These are phyloP conservation scores for Fraxinus greggii DNA, from an alignment of 305 asterid species.

Conservation along the genomic window DNA sequence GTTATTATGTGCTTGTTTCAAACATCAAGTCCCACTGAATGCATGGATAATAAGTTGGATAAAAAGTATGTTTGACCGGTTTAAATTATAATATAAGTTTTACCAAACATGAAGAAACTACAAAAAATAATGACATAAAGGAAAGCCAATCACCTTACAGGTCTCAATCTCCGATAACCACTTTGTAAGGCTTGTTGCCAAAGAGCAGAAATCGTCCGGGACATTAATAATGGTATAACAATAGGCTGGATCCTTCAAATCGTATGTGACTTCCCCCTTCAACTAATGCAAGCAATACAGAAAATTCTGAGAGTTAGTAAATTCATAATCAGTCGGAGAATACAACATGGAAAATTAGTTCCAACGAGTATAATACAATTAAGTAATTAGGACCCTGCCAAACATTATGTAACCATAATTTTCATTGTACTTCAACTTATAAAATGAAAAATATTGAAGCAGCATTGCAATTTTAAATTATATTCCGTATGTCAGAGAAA, in stretches of 20 bases:
- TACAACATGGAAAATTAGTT: neutral
- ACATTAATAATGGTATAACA: slow-evolving; percentile 56
- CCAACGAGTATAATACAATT: neutral
- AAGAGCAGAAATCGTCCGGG: slow-evolving; percentile 76
- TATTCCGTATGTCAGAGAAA: neutral
- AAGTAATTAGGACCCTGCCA: neutral
- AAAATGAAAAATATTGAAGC: neutral
- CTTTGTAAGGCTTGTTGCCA: slow-evolving; percentile 65
- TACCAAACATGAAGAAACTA: neutral
- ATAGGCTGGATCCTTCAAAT: slow-evolving; percentile 88
- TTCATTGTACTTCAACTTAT: neutral
- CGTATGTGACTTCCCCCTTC: slow-evolving; percentile 86
- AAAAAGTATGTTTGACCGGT: neutral
- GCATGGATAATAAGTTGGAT: neutral
- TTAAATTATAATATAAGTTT: neutral
- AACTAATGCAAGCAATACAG: slow-evolving; percentile 41
- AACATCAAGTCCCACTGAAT: neutral
- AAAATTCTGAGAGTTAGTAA: neutral
- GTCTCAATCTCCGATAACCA: slow-evolving; percentile 91
- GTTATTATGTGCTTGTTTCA: slow-evolving; percentile 4
- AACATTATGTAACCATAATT: neutral
- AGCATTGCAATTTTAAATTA: neutral
- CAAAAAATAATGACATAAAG: slow-evolving; percentile 16
- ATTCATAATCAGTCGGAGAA: neutral
- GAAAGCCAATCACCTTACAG: slow-evolving; percentile 67